phyloP scores from a whole-genome alignment of 352 stramenopile species.

The Elongisporangium prolatum region DNA sequence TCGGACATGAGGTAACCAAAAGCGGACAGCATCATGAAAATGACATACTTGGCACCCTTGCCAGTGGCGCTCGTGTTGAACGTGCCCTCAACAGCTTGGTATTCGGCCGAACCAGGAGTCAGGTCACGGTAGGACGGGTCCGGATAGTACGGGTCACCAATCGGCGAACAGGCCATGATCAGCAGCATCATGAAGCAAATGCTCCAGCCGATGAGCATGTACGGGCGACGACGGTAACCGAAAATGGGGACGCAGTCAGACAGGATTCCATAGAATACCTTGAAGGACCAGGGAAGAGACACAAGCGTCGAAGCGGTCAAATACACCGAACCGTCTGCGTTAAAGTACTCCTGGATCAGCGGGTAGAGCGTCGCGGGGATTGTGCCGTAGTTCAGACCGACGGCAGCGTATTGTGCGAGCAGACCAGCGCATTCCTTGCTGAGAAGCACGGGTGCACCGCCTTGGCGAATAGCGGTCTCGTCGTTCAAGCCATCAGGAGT shows the following conservation, averaged over 20 bases:
- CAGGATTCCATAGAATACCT: conserved; percentile 56
- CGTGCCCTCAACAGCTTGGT: no score
- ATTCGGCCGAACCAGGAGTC: no score
- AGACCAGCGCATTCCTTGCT: conserved; percentile 24
- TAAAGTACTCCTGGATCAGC: conserved; percentile 45
- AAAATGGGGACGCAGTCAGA: conserved; percentile 52
- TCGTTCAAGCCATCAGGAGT: conserved; percentile 17
- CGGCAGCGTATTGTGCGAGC: conserved; percentile 33
- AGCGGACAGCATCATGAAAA: conserved; percentile 55
- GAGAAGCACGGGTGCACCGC: conserved; percentile 24
- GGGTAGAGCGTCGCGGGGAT: conserved; percentile 30
- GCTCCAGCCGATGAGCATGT: conserved; percentile 51
- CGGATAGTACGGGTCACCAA: conserved; percentile 42
- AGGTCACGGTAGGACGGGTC: conserved; percentile 23
- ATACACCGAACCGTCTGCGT: conserved; percentile 25
- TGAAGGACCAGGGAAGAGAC: conserved; percentile 45
- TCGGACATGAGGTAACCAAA: conserved; percentile 67
- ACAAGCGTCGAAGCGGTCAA: conserved; percentile 33
- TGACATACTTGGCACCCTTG: conserved; percentile 23
- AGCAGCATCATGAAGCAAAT: conserved; percentile 33
- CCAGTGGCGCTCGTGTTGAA: no score
- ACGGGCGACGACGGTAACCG: conserved; percentile 42
- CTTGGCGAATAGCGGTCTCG: conserved; percentile 32
- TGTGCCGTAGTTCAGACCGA: conserved; percentile 34
- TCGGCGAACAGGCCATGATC: conserved; percentile 31